A percentile compares a stretch with the other conserved stretches of the same genome.
These are phyloP conservation scores for Boletus coccyginus DNA, from an alignment of 768 basidiomycete species.

Conservation along the genomic window DNA sequence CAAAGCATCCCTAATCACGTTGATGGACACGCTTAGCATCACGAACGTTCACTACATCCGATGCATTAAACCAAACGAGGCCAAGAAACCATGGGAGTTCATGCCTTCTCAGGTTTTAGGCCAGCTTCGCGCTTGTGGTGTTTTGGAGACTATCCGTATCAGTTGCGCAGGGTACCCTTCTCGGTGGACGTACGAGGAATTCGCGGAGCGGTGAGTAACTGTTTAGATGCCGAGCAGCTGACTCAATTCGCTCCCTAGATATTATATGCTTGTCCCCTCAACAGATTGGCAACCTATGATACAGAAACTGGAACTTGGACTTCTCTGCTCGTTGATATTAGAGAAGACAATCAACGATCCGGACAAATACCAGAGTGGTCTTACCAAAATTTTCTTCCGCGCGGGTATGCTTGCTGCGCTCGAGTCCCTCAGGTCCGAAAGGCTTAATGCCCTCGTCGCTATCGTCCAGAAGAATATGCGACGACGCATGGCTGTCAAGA, in stretches of 20 bases:
- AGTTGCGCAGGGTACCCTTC: slow-evolving; percentile 99
- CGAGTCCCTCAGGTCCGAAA: slow-evolving; percentile 84
- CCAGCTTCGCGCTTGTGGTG: slow-evolving; percentile 96
- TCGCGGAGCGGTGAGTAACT: slow-evolving; percentile 82
- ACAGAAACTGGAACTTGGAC: slow-evolving; percentile 72
- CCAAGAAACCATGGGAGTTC: slow-evolving; percentile 96
- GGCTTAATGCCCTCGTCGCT: slow-evolving; percentile 88
- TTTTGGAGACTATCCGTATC: slow-evolving; percentile 97
- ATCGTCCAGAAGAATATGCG: slow-evolving; percentile 98
- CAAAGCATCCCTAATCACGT: slow-evolving; percentile 86
- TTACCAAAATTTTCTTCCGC: slow-evolving; percentile 99
- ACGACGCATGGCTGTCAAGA: slow-evolving; percentile 77
- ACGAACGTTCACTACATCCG: slow-evolving; percentile 99
- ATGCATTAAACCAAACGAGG: slow-evolving; percentile 98
- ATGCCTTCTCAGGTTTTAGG: slow-evolving; percentile 92
- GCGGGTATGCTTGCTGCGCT: slow-evolving; percentile 98
- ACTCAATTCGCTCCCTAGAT: slow-evolving; percentile 48
- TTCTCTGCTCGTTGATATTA: slow-evolving; percentile 81
- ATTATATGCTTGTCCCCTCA: slow-evolving; percentile 94
- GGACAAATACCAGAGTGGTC: slow-evolving; percentile 95
- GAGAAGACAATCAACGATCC: slow-evolving; percentile 85
- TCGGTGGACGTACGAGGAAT: slow-evolving; percentile 97
- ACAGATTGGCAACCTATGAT: slow-evolving; percentile 85
- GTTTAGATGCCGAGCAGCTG: slow-evolving; percentile 5
- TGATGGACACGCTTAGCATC: slow-evolving; percentile 97